A percentile compares a stretch with the other conserved stretches of the same genome.
Evolutionary conservation across 75 land plant genomes (phyloP).

Genomic region (Adiantum capillusveneris): DNA sequence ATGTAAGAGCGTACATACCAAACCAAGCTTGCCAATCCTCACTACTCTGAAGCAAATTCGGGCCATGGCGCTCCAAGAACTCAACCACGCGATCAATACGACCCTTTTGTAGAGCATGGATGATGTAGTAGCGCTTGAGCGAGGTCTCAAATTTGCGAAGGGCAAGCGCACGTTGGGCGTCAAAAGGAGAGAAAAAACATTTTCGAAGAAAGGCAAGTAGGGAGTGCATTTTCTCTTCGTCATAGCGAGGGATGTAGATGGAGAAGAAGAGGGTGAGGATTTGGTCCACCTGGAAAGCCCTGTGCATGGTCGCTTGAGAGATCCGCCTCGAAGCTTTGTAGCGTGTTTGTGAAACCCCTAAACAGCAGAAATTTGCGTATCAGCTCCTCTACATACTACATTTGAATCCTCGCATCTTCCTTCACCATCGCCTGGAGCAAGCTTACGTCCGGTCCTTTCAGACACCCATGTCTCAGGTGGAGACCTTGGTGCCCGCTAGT

Average conservation of each 20-base stretch:
- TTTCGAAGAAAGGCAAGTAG: conserved; percentile 59
- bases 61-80: conserved; percentile 62
- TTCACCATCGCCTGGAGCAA: too few relatives aligned
- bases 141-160: conserved; percentile 65
- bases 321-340: conserved; percentile 66
- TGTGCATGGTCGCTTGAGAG: conserved; percentile 62
- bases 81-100: conserved; percentile 71
- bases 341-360: conserved; percentile 73
- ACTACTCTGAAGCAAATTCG: conserved; percentile 48
- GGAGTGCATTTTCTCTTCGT: conserved; percentile 59
- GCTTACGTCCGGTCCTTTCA: too few relatives aligned
- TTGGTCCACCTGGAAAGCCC: conserved; percentile 79
- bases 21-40: conserved; percentile 90
- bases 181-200: conserved; percentile 54
- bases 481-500: too few relatives aligned
- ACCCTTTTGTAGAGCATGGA: conserved; percentile 66
- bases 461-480: too few relatives aligned
- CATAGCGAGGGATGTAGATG: conserved; percentile 66
- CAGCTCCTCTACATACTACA: conserved; percentile 77
- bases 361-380: conserved; percentile 83
- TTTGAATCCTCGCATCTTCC: background rate
- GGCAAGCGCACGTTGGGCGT: conserved; percentile 29
- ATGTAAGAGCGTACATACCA: conserved; percentile 65
- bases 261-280: conserved; percentile 68
- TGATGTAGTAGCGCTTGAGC: conserved; percentile 55